Conservation (phyloP, 2,329 filamentous ascomycete species). For the Bipolaris victoriae region DNA sequence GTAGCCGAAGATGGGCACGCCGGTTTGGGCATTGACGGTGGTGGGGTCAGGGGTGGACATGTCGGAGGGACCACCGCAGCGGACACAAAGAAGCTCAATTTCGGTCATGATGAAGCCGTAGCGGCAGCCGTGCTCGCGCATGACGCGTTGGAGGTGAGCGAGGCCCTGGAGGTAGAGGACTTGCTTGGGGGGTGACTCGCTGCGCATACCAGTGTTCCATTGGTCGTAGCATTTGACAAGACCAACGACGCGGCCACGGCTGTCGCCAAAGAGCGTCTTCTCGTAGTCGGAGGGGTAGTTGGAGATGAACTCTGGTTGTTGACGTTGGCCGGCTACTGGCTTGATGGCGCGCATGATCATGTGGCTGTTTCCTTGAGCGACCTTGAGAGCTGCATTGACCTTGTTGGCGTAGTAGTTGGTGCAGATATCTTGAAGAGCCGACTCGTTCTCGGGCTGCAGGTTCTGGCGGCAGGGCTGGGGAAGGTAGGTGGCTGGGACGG, state of each 20-base stretch:
- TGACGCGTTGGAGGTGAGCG: conserved; percentile 83
- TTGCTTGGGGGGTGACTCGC: conserved; percentile 80
- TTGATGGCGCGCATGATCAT: conserved; percentile 55
- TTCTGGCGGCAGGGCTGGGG: conserved; percentile 62
- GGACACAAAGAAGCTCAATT: conserved; percentile 90
- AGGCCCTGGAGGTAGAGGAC: conserved; percentile 89
- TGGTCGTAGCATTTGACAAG: conserved; percentile 91
- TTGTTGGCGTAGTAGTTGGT: conserved; percentile 81
- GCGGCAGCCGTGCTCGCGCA: conserved; percentile 91
- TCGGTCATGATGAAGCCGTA: conserved; percentile 98
- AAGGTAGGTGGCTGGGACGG: conserved; percentile 67
- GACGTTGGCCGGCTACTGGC: conserved; percentile 51
- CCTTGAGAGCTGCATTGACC: conserved; percentile 80
- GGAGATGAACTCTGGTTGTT: conserved; percentile 70
- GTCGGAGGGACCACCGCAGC: conserved; percentile 66
- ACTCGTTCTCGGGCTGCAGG: conserved; percentile 78
- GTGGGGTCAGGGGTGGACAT: conserved; percentile 42
- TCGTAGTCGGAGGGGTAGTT: conserved; percentile 63
- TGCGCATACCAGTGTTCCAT: conserved; percentile 94
- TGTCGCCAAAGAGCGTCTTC: conserved; percentile 56
- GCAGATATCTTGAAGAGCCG: conserved; percentile 76
- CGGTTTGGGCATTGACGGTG: conserved; percentile 54
- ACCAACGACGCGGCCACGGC: conserved; percentile 71
- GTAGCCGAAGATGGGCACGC: conserved; percentile 81
- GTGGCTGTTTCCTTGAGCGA: conserved; percentile 73